These are phyloP conservation scores for Fonsecaea monophora DNA, from an alignment of 2,329 filamentous ascomycete species.

Conservation along the genomic window DNA sequence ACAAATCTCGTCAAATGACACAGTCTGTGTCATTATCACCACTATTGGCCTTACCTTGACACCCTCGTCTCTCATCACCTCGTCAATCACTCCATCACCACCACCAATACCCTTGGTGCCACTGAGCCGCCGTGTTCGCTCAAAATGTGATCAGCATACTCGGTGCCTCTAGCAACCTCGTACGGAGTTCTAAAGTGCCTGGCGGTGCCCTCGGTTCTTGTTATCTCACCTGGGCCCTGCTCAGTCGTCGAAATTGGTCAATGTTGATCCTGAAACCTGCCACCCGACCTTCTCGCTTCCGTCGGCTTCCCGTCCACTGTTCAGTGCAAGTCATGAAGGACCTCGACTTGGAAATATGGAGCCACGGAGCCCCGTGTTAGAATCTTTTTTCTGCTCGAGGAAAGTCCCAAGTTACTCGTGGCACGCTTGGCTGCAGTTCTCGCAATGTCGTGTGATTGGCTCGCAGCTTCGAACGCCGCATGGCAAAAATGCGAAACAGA, in stretches of 20 bases:
- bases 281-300: slow-evolving; percentile 1
- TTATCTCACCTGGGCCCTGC: not conserved
- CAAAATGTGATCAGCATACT: slow-evolving; percentile 1
- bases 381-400: not conserved
- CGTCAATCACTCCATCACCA: not conserved
- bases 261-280: not conserved
- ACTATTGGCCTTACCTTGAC: not conserved
- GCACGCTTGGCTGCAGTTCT: slow-evolving; percentile 6
- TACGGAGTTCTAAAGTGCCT: not conserved
- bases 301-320: slow-evolving; percentile 6
- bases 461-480: not conserved
- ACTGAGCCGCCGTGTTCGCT: not conserved
- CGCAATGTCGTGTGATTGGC: slow-evolving; percentile 1
- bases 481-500: slow-evolving; percentile 12
- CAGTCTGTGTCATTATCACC: too few species aligned
- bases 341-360: not conserved
- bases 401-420: slow-evolving; percentile 4
- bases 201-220: not conserved
- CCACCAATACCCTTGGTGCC: not conserved
- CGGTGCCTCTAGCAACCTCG: too few species aligned
- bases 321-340: not conserved
- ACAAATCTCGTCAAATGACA: not conserved
- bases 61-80: too few species aligned
- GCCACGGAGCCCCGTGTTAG: not conserved
- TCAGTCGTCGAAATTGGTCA: not conserved